phyloP scores from a whole-genome alignment of 179 eudicot genomes.

The Sideroxylon spinosum region DNA sequence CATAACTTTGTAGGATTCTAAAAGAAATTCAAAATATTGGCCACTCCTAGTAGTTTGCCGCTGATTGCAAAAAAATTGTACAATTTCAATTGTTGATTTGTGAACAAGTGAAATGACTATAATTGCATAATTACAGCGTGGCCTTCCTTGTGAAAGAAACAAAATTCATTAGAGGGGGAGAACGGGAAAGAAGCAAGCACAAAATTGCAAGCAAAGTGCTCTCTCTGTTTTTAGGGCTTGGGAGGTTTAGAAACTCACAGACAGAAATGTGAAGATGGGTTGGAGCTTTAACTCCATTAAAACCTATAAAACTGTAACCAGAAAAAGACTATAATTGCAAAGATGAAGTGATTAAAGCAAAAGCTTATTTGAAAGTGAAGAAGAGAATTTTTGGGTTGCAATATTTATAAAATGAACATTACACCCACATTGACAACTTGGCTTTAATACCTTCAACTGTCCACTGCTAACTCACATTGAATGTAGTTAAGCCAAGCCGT shows the following conservation, averaged over 20 bases:
- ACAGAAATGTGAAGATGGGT: slow-evolving; percentile 23
- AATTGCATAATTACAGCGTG: too few species aligned
- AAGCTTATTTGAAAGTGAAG: not conserved
- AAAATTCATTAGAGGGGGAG: not conserved
- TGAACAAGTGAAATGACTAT: too few species aligned
- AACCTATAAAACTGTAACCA: too few species aligned
- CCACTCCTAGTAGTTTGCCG: too few species aligned
- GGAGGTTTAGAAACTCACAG: slow-evolving; percentile 22
- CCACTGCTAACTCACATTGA: too few species aligned
- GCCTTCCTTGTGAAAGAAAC: not conserved
- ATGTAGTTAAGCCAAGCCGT: too few species aligned
- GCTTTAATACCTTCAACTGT: too few species aligned
- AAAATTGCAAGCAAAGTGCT: not conserved
- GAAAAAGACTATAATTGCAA: not conserved
- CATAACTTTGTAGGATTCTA: too few species aligned
- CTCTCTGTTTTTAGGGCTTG: not conserved
- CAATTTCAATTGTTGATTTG: too few species aligned
- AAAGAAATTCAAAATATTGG: too few species aligned
- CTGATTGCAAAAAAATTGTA: too few species aligned
- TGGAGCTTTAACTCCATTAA: slow-evolving; percentile 25
- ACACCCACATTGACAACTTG: too few species aligned
- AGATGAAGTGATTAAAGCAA: not conserved
- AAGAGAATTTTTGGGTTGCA: slow-evolving; percentile 1
- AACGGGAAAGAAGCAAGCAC: not conserved
- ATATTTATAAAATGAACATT: not conserved